Conservation (phyloP, 2,329 filamentous ascomycete genomes). For the Fusarium xyrophilum region DNA sequence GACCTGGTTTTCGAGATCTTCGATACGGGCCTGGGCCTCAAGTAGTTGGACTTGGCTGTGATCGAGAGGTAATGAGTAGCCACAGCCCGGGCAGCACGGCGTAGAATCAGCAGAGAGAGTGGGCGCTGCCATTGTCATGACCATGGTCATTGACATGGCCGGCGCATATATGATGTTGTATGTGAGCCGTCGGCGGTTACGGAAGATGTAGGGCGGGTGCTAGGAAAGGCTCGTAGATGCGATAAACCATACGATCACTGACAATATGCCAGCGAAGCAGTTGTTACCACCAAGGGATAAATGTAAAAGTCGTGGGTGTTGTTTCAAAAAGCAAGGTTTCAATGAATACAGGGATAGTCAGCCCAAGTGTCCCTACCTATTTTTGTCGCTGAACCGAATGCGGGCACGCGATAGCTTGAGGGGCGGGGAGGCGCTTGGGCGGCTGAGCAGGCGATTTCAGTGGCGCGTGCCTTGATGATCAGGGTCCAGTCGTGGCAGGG, state of each 20-base stretch:
- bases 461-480: conserved; percentile 31
- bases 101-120: conserved; percentile 35
- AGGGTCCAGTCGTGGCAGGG: conserved; percentile 29
- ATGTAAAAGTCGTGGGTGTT: conserved; percentile 7
- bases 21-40: conserved; percentile 65
- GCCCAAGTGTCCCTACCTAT: conserved; percentile 33
- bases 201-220: not conserved
- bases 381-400: conserved; percentile 29
- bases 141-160: conserved; percentile 43
- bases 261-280: not conserved
- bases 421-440: conserved; percentile 24
- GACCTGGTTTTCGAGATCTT: conserved; percentile 75
- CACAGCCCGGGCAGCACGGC: conserved; percentile 60
- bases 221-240: not conserved
- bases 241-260: not conserved
- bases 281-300: conserved; percentile 6
- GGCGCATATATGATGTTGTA: conserved; percentile 7
- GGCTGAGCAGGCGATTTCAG: conserved; percentile 30
- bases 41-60: conserved; percentile 54
- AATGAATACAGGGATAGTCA: conserved; percentile 19
- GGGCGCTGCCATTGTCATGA: conserved; percentile 47
- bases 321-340: conserved; percentile 26
- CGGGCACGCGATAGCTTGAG: conserved; percentile 20
- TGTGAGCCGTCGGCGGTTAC: not conserved
- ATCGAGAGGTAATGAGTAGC: conserved; percentile 50